phyloP scores from a whole-genome alignment of 306 rosid species.

The Rosa multiflora region DNA sequence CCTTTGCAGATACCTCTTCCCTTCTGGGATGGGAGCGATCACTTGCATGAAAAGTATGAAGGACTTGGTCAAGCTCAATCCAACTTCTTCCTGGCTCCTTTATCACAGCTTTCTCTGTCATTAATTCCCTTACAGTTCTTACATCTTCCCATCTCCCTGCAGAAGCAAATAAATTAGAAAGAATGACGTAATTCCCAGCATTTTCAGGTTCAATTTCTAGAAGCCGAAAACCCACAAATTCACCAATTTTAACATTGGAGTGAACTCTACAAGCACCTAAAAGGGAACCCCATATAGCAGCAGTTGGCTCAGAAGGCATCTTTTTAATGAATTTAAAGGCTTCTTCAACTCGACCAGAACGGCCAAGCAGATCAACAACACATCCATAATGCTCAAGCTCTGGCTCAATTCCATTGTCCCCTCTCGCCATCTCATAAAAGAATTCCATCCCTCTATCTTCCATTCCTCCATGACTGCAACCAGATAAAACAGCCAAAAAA shows the following conservation, averaged over 20 bases:
- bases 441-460: constrained; percentile 69
- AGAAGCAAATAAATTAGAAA: constrained; percentile 82
- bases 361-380: constrained; percentile 87
- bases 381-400: constrained; percentile 81
- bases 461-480: constrained; percentile 88
- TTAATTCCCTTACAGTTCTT: constrained; percentile 58
- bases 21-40: constrained; percentile 83
- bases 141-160: constrained; percentile 90
- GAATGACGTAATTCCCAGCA: constrained; percentile 83
- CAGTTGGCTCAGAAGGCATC: constrained; percentile 68
- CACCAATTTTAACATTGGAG: constrained; percentile 61
- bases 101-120: constrained; percentile 57
- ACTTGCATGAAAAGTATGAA: constrained; percentile 80
- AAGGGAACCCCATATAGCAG: constrained; percentile 85
- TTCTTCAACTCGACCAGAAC: constrained; percentile 62
- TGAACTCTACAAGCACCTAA: constrained; percentile 85
- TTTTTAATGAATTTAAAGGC: constrained; percentile 61
- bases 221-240: constrained; percentile 58
- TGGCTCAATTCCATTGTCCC: constrained; percentile 52
- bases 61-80: constrained; percentile 74
- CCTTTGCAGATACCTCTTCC: constrained; percentile 65
- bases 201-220: constrained; percentile 78
- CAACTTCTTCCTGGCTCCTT: constrained; percentile 90
- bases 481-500: constrained; percentile 77
- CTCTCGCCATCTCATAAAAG: constrained; percentile 57